Conservation (phyloP, 345 rosid genomes). For the Populus ilicifolia region DNA sequence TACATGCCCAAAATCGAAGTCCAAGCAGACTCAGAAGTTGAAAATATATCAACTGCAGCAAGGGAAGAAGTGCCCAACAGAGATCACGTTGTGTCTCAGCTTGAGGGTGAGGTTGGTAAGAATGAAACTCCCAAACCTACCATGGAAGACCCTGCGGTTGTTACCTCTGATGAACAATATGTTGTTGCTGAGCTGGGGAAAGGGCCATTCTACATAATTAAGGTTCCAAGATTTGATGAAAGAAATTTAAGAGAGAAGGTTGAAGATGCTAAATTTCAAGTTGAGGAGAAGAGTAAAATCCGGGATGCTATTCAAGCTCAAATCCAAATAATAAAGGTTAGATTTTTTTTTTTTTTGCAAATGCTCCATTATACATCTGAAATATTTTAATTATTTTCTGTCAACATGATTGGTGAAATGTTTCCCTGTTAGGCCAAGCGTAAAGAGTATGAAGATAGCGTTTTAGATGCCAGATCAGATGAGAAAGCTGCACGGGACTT, state of each 20-base stretch:
- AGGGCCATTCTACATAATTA: conserved; percentile 50
- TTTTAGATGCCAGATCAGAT: conserved; percentile 47
- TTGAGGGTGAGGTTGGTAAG: conserved; percentile 15
- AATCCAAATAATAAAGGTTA: conserved; percentile 49
- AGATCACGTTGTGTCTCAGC: conserved; percentile 7
- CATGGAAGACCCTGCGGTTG: conserved; percentile 27
- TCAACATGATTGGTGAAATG: conserved; percentile 19
- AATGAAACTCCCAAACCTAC: conserved; percentile 19
- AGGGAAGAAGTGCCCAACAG: not conserved
- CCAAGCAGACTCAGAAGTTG: conserved; percentile 8
- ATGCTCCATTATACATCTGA: not conserved
- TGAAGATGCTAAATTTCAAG: conserved; percentile 43
- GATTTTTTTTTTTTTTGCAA: not conserved
- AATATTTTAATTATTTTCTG: not conserved
- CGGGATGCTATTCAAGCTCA: conserved; percentile 61
- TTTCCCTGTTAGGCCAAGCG: conserved; percentile 39
- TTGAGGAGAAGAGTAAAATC: conserved; percentile 55
- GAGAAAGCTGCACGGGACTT: conserved; percentile 56
- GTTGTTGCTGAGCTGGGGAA: conserved; percentile 40
- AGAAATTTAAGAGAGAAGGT: conserved; percentile 50
- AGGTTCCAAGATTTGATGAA: conserved; percentile 63
- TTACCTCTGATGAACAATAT: conserved; percentile 38
- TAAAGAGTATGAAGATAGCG: conserved; percentile 34
- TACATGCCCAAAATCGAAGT: conserved; percentile 15
- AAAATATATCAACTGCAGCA: not conserved